A percentile compares a stretch with the other conserved stretches of the same genome.
Evolutionary conservation across 305 asterid species (phyloP).

Genomic region (Fraxinus ornus): DNA sequence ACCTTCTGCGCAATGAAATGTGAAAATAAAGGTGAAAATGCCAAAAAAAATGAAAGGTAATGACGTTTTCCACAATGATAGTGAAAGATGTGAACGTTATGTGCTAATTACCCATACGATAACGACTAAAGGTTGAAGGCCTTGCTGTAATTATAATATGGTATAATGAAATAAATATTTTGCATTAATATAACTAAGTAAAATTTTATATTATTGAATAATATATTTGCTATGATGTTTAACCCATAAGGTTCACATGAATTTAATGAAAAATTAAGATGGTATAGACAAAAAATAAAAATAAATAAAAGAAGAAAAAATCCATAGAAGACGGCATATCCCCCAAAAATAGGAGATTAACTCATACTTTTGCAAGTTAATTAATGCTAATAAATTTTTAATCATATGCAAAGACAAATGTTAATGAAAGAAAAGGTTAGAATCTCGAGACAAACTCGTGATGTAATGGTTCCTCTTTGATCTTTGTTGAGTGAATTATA

Average conservation of each 20-base stretch:
- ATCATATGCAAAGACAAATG: not conserved
- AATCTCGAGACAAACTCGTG: constrained; percentile 55
- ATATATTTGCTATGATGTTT: not conserved
- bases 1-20: too few species aligned
- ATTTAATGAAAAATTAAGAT: not conserved
- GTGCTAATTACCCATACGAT: too few species aligned
- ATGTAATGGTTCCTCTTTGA: constrained; percentile 38
- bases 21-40: too few species aligned
- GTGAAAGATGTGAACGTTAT: too few species aligned
- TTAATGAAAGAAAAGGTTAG: constrained; percentile 37
- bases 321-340: not conserved
- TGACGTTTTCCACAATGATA: too few species aligned
- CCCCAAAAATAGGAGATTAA: not conserved
- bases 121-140: too few species aligned
- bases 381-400: not conserved
- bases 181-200: too few species aligned
- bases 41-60: too few species aligned
- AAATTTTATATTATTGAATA: not conserved
- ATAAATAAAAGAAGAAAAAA: too few species aligned
- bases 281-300: not conserved
- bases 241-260: too few species aligned
- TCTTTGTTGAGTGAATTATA: constrained; percentile 29
- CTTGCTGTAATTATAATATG: too few species aligned
- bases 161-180: too few species aligned
- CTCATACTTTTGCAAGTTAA: not conserved